Percentiles rank a stretch among this genome's conserved stretches.
These are phyloP conservation scores for Chlorella sorokiniana DNA, from an alignment of 139 green algal genomes.

Conservation along the genomic window DNA sequence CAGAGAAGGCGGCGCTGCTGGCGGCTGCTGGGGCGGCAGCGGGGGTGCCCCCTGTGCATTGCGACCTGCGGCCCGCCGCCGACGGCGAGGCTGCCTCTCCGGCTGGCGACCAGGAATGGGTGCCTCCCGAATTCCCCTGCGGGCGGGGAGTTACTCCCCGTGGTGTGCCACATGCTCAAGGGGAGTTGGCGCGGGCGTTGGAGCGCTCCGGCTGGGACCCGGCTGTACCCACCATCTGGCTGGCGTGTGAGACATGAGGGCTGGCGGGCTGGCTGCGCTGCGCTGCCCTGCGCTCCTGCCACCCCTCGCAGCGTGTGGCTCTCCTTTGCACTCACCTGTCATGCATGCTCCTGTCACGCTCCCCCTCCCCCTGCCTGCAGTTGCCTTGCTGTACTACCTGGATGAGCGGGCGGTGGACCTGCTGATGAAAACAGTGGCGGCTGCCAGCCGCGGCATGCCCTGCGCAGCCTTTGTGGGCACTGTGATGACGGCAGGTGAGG, in stretches of 20 bases:
- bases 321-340: background rate
- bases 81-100: background rate
- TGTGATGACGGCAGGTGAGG: slow-evolving; percentile 6
- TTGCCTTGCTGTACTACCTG: slow-evolving; percentile 2
- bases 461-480: slow-evolving; percentile 13
- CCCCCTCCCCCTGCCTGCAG: background rate
- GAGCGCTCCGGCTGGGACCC: background rate
- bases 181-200: background rate
- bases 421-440: background rate
- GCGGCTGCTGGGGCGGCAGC: background rate
- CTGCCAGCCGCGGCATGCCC: background rate
- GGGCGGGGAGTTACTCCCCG: background rate
- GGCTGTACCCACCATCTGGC: slow-evolving; percentile 8
- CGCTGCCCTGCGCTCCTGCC: background rate
- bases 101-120: background rate
- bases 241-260: background rate
- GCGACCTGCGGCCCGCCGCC: background rate
- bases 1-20: slow-evolving; percentile 1
- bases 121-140: background rate
- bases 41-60: background rate
- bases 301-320: too few species aligned
- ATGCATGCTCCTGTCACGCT: too few species aligned
- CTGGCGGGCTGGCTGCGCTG: background rate
- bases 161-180: slow-evolving; percentile 8
- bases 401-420: background rate